A percentile compares a stretch with the other conserved stretches of the same genome.
These are phyloP conservation scores for Sporisorium scitamineum DNA, from an alignment of 1,284 basidiomycete genomes.

Conservation along the genomic window DNA sequence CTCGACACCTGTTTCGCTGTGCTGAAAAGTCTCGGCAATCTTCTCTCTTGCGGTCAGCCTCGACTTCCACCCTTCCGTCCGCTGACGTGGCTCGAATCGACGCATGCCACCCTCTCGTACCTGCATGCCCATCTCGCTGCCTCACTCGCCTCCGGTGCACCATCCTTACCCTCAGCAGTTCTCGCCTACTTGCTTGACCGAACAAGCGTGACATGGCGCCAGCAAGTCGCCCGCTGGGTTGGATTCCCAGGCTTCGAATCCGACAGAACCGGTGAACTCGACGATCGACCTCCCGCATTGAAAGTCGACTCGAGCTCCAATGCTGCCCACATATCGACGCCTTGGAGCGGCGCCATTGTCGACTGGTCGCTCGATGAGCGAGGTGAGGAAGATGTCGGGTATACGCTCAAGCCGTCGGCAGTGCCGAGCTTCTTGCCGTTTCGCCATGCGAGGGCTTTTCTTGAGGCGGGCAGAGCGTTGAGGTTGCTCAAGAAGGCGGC, in stretches of 20 bases:
- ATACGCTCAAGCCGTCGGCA: constrained; percentile 49
- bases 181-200: constrained; percentile 50
- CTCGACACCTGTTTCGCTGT: constrained; percentile 28
- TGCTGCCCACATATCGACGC: constrained; percentile 13
- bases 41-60: constrained; percentile 36
- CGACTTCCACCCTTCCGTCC: constrained; percentile 35
- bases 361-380: constrained; percentile 55
- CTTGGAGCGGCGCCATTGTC: constrained; percentile 54
- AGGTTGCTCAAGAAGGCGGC: constrained; percentile 56
- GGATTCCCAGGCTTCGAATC: constrained; percentile 53
- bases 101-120: constrained; percentile 41
- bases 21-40: constrained; percentile 35
- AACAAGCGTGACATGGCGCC: constrained; percentile 46
- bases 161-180: constrained; percentile 27
- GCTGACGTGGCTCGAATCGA: constrained; percentile 33
- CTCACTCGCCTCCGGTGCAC: constrained; percentile 33
- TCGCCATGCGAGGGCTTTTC: constrained; percentile 40
- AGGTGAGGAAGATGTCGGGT: constrained; percentile 56
- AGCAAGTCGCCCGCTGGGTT: constrained; percentile 48
- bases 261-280: constrained; percentile 41
- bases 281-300: constrained; percentile 11
- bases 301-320: constrained; percentile 7
- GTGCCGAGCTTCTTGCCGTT: constrained; percentile 50
- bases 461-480: constrained; percentile 55
- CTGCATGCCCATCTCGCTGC: constrained; percentile 55